A percentile compares a stretch with the other conserved stretches of the same genome.
Conservation (phyloP, 2,329 filamentous ascomycete genomes). For the Fusarium verrucosum region DNA sequence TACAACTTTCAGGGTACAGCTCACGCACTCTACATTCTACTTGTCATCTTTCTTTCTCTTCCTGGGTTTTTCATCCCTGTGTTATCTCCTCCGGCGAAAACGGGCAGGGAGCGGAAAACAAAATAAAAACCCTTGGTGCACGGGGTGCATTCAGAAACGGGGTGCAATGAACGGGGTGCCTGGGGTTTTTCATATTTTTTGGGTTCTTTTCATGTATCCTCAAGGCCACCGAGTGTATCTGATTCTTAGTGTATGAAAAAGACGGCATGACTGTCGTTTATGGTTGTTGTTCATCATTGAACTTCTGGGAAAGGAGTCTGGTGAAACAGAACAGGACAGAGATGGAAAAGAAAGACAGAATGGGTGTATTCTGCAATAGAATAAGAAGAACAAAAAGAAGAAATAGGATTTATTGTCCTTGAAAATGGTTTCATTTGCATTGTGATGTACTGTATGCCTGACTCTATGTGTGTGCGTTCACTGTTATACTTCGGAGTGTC, state of each 20-base stretch:
- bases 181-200: conserved; percentile 3
- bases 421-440: background rate
- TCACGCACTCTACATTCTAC: conserved; percentile 2
- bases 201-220: conserved; percentile 28
- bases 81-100: conserved; percentile 19
- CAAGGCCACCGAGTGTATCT: conserved; percentile 21
- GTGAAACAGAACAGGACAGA: conserved; percentile 8
- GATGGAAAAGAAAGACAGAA: conserved; percentile 34
- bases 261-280: conserved; percentile 4
- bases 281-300: conserved; percentile 13
- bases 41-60: conserved; percentile 9
- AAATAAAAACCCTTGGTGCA: conserved; percentile 25
- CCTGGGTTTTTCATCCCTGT: conserved; percentile 13
- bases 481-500: background rate
- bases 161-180: conserved; percentile 13
- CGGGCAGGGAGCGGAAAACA: conserved; percentile 14
- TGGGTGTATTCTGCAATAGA: conserved; percentile 31
- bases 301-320: conserved; percentile 29
- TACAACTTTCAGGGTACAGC: conserved; percentile 35
- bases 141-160: conserved; percentile 26
- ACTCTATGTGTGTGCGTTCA: background rate
- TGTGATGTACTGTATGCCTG: background rate
- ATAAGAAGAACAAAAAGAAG: conserved; percentile 32
- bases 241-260: conserved; percentile 32
- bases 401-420: conserved; percentile 29